Base-by-base conservation (phyloP, 2,329 filamentous ascomycete species). In the Xylaria sp. region DNA sequence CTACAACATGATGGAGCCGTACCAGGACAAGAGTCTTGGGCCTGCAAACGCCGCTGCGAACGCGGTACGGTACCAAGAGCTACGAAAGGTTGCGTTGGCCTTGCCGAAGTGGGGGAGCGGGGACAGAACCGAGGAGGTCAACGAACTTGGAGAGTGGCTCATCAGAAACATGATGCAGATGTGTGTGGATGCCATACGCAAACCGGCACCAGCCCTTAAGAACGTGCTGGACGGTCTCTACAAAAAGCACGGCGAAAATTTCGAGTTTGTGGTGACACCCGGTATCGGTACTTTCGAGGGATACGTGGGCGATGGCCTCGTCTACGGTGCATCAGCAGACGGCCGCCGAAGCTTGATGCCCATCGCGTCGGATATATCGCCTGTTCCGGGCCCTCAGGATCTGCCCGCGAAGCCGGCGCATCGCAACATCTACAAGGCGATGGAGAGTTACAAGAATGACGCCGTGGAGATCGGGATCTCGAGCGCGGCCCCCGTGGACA, bases 211-310 rank as follows among this genome's bases (percentile, higher is more conserved):
- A 10, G 64, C 29, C 1, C 67, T 73, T 1, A 53, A 65, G 25
- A 25, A 44, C 29, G 29, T 47, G 27, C 56, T 73, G 6, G 71
- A 73, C 1, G 27, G 51, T 13, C 67, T 73, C 49, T 63, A 65
- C 42, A 20, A 65, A 15, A 62, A 57, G n/a, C 55, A 72, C 39
- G 69, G 64, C 3, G 57, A 53, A 0, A 61, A 51, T 22, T 73
- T 73, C 61, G 65, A 72, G 61, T 73, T 70, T 44, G 31, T 69
- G 5, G 63, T 73, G 5, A 69, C 66, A 9, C 64, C 63, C 2
- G 71, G 71, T 36, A 61, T 70, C 13, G 71, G 71, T 42, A 73
- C 71, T 1, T 73, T 72, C 36, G 71, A 73, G 50, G 71, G 71
- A 13, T 73, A 63, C 54, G 71, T 73, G 0, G 71, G 71, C 31